Base-by-base conservation (phyloP, 768 basidiomycete species). In the Termitomyces bulborhizus region DNA sequence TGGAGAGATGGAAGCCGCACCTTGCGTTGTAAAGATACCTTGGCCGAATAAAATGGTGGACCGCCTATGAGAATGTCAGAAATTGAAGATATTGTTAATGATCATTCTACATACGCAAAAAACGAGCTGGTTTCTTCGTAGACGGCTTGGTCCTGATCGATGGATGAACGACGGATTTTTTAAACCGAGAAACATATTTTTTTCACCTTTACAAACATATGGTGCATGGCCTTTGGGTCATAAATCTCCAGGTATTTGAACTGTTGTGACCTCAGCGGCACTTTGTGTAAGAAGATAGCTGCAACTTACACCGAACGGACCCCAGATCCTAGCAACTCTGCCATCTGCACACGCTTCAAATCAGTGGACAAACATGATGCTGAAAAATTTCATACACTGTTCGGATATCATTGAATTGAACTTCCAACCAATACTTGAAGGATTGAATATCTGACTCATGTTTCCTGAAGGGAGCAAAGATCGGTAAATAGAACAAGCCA, bases 181-280 rank as follows among this genome's bases (percentile, higher is more conserved):
- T 5, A 37, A 15, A 37, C 64, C 65, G 24, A 67, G 62, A 62
- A 27, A 12, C 64, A 11, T 13, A 32, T 3, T 27, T 27, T 16
- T n/a, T 6, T 36, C n/a, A 62, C 63, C 57, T 71, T 76, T 36
- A 76, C 65, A 15, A 72, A 54, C 21, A 75, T 67, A 44, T 73
- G 67, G 48, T 73, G 63, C 18, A 75, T 34, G 2, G 73, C 73
- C 26, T 65, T 67, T 6, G 71, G 73, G 40, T 75, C 73, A 3
- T 67, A 69, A 37, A 71, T 57, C 51, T 70, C 69, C 44, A 75
- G 62, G 13, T 69, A 65, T 13, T 63, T 65, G 61, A 53, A 37
- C 62, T 68, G 16, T 36, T 27, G 7, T 16, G 39, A 7, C n/a
- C 4, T 53, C 44, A 46, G 36, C 32, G 4, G 46, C n/a, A 18